Evolutionary conservation across 768 basidiomycete genomes (phyloP).

Genomic region (Pleurotus djamor): DNA sequence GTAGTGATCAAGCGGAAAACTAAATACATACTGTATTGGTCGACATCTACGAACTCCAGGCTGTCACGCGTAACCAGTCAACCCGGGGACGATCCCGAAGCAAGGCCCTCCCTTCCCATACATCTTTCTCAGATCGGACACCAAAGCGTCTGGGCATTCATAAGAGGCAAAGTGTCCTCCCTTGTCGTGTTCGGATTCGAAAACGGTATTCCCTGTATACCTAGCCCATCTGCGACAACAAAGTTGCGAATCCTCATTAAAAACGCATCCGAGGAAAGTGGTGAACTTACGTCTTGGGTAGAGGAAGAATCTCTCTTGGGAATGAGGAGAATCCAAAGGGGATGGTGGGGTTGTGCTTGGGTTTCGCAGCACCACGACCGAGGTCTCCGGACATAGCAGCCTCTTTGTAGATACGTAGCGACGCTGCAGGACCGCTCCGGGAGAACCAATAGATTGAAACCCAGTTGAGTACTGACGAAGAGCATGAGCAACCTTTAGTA

Average conservation of each 20-base stretch:
- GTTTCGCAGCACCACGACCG: not conserved
- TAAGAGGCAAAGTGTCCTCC: constrained; percentile 48
- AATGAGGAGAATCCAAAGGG: constrained; percentile 8
- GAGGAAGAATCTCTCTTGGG: constrained; percentile 25
- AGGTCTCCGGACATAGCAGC: constrained; percentile 12
- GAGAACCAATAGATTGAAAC: constrained; percentile 64
- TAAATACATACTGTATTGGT: no score
- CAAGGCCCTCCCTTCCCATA: constrained; percentile 31
- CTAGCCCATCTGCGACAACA: not conserved
- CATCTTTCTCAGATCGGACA: constrained; percentile 39
- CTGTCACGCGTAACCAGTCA: constrained; percentile 20
- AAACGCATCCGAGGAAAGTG: not conserved
- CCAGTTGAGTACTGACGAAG: constrained; percentile 56
- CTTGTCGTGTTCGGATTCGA: constrained; percentile 29
- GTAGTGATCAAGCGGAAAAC: no score
- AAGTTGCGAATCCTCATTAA: not conserved
- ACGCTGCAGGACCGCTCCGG: constrained; percentile 53
- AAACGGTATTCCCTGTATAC: constrained; percentile 25
- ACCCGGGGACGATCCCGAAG: constrained; percentile 19
- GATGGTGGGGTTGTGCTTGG: not conserved
- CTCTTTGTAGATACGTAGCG: constrained; percentile 59
- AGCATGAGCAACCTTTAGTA: not conserved
- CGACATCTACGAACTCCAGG: no score
- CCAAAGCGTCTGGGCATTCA: constrained; percentile 26
- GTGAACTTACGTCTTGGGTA: constrained; percentile 27